Evolutionary conservation across 257 asterid genomes (phyloP).

Genomic region (Solanum pinnatisectum): DNA sequence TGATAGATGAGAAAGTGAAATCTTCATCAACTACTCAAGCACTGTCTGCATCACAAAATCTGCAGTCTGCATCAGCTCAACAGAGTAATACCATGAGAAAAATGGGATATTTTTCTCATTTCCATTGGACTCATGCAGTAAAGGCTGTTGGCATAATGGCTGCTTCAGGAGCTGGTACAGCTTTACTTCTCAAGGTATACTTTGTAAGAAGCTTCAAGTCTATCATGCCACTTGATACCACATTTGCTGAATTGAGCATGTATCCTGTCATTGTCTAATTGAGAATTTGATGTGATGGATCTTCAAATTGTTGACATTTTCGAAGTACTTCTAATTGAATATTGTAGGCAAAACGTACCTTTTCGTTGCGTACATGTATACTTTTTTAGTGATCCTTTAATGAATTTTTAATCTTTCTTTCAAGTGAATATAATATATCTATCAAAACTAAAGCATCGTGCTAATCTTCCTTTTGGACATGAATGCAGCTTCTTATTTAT

Average conservation of each 20-base stretch:
- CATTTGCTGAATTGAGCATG: not conserved
- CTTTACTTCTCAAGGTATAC: constrained; percentile 69
- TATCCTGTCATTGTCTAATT: not conserved
- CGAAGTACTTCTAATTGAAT: not conserved
- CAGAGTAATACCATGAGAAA: constrained; percentile 24
- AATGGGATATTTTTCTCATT: constrained; percentile 39
- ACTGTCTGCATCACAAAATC: constrained; percentile 38
- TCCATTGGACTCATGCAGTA: constrained; percentile 82
- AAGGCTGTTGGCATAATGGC: constrained; percentile 70
- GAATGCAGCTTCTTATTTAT: not conserved
- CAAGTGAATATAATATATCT: not conserved
- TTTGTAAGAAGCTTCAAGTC: not conserved
- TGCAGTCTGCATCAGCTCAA: constrained; percentile 36
- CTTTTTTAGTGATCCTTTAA: not conserved
- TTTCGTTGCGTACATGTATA: not conserved
- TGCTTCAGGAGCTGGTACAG: constrained; percentile 81
- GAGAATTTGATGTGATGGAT: not conserved
- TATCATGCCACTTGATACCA: not conserved
- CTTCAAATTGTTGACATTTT: not conserved
- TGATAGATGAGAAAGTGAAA: constrained; percentile 45
- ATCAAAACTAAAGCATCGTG: not conserved
- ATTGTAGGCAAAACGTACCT: not conserved
- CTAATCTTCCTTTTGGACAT: not conserved
- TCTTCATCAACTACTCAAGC: constrained; percentile 38
- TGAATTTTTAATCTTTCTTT: not conserved